Evolutionary conservation across 2,329 filamentous ascomycete species (phyloP), one percentile per base, ranked within the genome.

Genomic region (Pseudonectria buxi): DNA sequence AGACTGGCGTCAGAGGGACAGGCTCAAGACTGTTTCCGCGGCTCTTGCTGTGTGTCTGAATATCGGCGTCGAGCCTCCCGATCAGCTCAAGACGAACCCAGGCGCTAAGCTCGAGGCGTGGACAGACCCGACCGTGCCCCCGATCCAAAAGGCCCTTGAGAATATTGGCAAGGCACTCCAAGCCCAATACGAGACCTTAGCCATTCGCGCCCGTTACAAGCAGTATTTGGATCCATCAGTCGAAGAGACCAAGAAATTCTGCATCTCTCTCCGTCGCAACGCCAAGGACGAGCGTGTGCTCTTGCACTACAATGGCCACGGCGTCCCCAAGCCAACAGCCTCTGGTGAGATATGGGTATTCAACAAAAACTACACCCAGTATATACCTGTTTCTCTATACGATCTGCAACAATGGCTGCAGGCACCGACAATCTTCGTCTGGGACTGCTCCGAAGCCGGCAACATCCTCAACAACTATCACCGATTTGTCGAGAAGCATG

Each of bases 321-420:
- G 92, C 30, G 92, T 98, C 10, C 92, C 92, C 2, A 87, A 95
- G 54, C 92, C 92, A 3, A 98, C 92, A 1, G 80, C 85, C 3
- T 95, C 90, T 4, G 92, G 92, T 11, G 92, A 98, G 61, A 94
- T 98, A 14, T 98, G 92, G 92, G 94, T 96, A 5, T 98, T 98
- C 62, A 98, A 98, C 63, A 90, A 92, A 51, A 96, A 87, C 49
- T 98, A 95, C 58, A 98, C 92, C 0, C 92, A 98, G 62, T 98
- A 98, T 57, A 98, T 98, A 28, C 92, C 92, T 0, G 86, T 98
- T 28, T 95, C 90, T 1, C 68, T 98, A 7, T 95, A 94, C 54
- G 92, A 98, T 56, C 67, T 98, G 29, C 90, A 96, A 61, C 83
- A 86, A 39, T 98, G 92, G 92, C 77, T 98, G 7, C 88, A 90